phyloP scores from a whole-genome alignment of 306 rosid genomes.

The Heteromeles arbutifolia region DNA sequence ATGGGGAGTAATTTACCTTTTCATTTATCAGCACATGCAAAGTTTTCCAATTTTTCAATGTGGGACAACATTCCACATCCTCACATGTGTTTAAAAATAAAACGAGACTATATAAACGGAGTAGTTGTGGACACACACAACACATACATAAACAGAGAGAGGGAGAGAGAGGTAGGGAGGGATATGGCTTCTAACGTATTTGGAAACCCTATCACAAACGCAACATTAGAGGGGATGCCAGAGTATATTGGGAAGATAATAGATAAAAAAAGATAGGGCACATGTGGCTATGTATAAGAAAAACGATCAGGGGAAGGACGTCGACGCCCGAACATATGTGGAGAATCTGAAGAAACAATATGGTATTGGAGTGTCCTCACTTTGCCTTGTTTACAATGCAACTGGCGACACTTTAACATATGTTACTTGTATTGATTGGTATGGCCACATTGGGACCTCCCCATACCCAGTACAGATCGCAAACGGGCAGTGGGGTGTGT shows the following conservation, averaged over 20 bases:
- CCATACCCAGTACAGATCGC: neutral
- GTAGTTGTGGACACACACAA: too few species aligned
- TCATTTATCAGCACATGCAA: too few species aligned
- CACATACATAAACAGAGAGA: too few species aligned
- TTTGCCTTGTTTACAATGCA: constrained; percentile 2
- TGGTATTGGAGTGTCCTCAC: neutral
- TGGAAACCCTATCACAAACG: neutral
- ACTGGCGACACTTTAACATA: neutral
- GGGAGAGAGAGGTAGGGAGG: neutral
- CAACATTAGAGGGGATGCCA: neutral
- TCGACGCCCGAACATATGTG: neutral
- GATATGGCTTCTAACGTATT: neutral
- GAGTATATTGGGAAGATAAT: neutral
- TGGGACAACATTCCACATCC: too few species aligned
- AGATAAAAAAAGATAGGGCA: neutral
- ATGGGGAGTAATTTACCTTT: too few species aligned
- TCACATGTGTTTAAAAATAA: too few species aligned
- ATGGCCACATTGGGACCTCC: neutral
- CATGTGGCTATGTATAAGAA: neutral
- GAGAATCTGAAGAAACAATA: neutral
- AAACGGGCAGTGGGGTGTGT: constrained; percentile 19
- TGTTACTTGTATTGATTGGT: neutral
- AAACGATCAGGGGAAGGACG: neutral
- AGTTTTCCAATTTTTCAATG: too few species aligned
- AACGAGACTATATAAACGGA: too few species aligned